Base-by-base conservation (phyloP, 305 asterid genomes). In the Fraxinus sp. region DNA sequence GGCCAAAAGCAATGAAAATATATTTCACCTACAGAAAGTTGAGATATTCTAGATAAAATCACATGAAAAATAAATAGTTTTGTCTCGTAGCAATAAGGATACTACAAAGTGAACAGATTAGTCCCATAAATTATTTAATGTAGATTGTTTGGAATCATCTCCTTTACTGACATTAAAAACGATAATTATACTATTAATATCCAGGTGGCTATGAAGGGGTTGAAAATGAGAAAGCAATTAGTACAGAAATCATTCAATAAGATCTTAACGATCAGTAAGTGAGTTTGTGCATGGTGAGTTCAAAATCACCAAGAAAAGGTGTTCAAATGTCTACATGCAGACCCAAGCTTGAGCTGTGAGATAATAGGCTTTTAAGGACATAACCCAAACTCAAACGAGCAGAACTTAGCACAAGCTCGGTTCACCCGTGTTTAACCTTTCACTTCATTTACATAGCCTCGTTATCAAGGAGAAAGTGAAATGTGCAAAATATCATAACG, bases 391-490 rank as follows among this genome's bases (percentile, higher is more conserved):
- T 72, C 62, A 72, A 83, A 77, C 75, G 71, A n/a, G 84, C 39
- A 66, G 46, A 13, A 57, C 24, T 20, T 18, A 24, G 78, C 59
- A 46, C 79, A 73, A 85, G 85, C 80, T 73, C 14, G 22, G 35
- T 30, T 64, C 77, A 72, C 32, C n/a, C 22, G n/a, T 22, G 26
- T 46, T 33, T 36, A 24, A 80, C 70, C 43, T 68, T 28, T 13
- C 75, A 30, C 75, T 14, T 70, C 72, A 80, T 20, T 46, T 80
- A 43, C 57, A 20, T 55, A 22, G 26, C 18, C 72, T n/a, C 37
- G 39, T 39, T 26, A 26, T 72, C 64, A 52, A 49, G 13, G 22
- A 79, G 18, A 79, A 14, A 79, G 71, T 57, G 80, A 8, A 37
- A 55, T 49, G 59, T 57, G 68, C 77, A 7, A 70, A 39, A 20